Conservation (phyloP, 164 flowering plant genomes). For the Nelumbo lutea region DNA sequence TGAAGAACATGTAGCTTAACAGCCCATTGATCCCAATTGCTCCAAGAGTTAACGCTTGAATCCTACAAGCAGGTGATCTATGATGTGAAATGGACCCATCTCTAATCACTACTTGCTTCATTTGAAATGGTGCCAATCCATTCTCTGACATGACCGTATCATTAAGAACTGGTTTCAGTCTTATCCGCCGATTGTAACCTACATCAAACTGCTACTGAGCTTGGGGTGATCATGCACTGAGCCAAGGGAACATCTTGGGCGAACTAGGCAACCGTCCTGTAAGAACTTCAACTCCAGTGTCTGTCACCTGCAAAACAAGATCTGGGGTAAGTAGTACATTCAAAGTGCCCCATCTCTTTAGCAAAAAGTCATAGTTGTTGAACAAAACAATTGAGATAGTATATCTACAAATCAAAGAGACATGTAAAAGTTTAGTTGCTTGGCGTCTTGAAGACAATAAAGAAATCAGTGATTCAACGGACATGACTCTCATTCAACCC, state of each 20-base stretch:
- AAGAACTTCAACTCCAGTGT: conserved; percentile 90
- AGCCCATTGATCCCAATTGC: not conserved
- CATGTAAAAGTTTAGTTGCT: no score
- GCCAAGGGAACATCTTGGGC: conserved; percentile 82
- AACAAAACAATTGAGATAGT: no score
- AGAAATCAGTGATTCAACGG: no score
- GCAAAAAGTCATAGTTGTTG: no score
- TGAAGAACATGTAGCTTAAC: no score
- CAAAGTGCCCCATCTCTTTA: no score
- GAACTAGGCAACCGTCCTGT: conserved; percentile 86
- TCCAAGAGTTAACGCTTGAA: not conserved
- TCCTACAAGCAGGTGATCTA: not conserved
- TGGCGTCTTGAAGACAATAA: no score
- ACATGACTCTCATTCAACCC: no score
- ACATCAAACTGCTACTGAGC: not conserved
- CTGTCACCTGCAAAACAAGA: conserved; percentile 65
- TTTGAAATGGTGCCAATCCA: not conserved
- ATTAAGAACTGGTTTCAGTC: not conserved
- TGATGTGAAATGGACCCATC: not conserved
- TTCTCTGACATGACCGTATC: no score
- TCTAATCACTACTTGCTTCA: not conserved
- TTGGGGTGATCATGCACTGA: conserved; percentile 18
- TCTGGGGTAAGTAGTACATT: not conserved
- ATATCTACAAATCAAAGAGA: no score
- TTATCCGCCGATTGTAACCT: not conserved